A percentile compares a stretch with the other conserved stretches of the same genome.
Conservation (phyloP, 108 stramenopile genomes). For the Licmophora abbreviata region DNA sequence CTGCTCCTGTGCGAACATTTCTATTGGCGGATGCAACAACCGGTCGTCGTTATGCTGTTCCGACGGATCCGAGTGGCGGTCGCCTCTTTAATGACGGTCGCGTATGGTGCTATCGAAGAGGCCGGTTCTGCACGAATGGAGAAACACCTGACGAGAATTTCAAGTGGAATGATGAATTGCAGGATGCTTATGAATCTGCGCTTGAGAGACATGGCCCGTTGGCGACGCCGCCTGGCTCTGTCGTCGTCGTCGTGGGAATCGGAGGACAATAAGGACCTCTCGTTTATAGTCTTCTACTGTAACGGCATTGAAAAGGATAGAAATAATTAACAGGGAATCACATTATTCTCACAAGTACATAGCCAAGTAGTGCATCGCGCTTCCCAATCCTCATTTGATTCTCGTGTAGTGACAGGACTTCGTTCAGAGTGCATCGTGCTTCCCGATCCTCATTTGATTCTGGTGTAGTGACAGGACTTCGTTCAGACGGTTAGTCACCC, state of each 20-base stretch:
- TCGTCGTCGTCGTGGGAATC: background rate
- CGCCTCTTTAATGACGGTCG: conserved; percentile 73
- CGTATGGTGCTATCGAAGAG: conserved; percentile 81
- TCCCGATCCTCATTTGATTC: too few relatives aligned
- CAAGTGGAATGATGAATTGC: conserved; percentile 76
- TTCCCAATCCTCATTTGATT: too few relatives aligned
- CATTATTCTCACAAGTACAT: too few relatives aligned
- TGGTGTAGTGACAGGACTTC: too few relatives aligned
- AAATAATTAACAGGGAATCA: too few relatives aligned
- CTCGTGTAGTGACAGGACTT: too few relatives aligned
- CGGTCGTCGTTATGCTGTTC: conserved; percentile 77
- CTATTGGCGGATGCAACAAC: conserved; percentile 62
- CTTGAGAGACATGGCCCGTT: conserved; percentile 20
- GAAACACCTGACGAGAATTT: conserved; percentile 77
- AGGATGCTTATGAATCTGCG: conserved; percentile 60
- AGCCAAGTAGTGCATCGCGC: too few relatives aligned
- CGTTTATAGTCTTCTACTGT: background rate
- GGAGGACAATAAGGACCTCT: background rate
- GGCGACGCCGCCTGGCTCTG: background rate
- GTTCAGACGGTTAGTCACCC: too few relatives aligned
- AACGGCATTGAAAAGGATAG: too few relatives aligned
- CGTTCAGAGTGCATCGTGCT: too few relatives aligned
- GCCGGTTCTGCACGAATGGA: conserved; percentile 63
- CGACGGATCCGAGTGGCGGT: conserved; percentile 77
- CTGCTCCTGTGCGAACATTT: conserved; percentile 61